Evolutionary conservation across 2,329 filamentous ascomycete genomes (phyloP), one percentile per base, ranked within the genome.

Genomic region (Venturia asperata): DNA sequence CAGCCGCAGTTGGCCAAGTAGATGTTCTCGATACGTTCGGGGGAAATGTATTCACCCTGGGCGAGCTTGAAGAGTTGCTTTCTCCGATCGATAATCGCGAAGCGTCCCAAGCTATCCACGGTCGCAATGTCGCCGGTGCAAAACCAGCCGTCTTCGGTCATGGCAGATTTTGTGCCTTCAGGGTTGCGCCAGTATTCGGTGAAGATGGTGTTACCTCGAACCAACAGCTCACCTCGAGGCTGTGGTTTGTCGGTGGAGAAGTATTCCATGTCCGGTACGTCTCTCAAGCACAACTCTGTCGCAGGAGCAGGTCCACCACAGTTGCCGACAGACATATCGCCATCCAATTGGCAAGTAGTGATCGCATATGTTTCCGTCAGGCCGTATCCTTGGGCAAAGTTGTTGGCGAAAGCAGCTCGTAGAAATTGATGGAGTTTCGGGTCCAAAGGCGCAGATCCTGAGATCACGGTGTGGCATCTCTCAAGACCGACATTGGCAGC

Each of bases 11-110:
- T 92, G 68, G 89, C 91, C 68, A 95, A 82, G 76, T 92, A 95
- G 43, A 96, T 89, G 75, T 96, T 97, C 81, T 99, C 94, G 73
- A 99, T 91, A 66, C 92, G 90, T 79, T 99, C 94, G 17, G 94
- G 94, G 1, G 92, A 96, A 72, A 99, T 91, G 78, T 99, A 99
- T 79, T 99, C 94, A 75, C 94, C 94, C 77, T 99, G 94, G 0
- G 93, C 88, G 65, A 99, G 85, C 83, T 99, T 99, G 74, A 99
- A 86, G n/a, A 99, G 91, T 78, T 97, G 97, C 88, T 99, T 99
- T 79, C 92, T 88, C 71, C 94, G 92, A 77, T 99, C 94, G 71
- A 99, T 88, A 77, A 99, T 96, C 77, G 85, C 87, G 81, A 97
- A 88, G 67, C 92, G 90, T 68, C 94, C 94, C 73, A 90, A 77